A percentile compares a stretch with the other conserved stretches of the same genome.
phyloP scores from a whole-genome alignment of 2,329 filamentous ascomycete genomes.

The Penicillium corylophilum region DNA sequence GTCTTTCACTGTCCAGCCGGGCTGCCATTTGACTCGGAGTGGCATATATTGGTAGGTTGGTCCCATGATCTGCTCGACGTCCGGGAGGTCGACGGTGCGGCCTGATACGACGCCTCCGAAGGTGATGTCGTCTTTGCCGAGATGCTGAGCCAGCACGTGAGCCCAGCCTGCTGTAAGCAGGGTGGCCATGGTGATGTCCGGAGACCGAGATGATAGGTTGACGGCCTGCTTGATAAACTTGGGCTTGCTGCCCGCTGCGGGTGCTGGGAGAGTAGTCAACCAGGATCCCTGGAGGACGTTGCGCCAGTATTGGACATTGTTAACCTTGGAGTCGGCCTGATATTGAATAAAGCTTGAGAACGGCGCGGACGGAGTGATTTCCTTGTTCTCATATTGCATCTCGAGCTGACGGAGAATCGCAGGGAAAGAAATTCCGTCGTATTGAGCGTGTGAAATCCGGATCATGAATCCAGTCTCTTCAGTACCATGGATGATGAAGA shows the following conservation, averaged over 20 bases:
- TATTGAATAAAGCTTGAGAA: slow-evolving; percentile 10
- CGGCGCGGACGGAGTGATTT: background rate
- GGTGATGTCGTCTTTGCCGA: slow-evolving; percentile 51
- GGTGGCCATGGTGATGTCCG: slow-evolving; percentile 57
- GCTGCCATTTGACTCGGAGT: slow-evolving; percentile 54
- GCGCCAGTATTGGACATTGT: slow-evolving; percentile 11
- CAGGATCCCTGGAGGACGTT: slow-evolving; percentile 6
- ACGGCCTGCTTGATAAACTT: slow-evolving; percentile 14
- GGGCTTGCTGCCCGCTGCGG: background rate
- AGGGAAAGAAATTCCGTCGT: slow-evolving; percentile 15
- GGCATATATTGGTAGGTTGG: slow-evolving; percentile 65
- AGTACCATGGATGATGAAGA: slow-evolving; percentile 4
- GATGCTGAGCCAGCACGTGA: slow-evolving; percentile 53
- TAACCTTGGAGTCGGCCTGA: slow-evolving; percentile 3
- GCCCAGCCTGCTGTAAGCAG: slow-evolving; percentile 63
- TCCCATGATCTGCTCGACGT: slow-evolving; percentile 55
- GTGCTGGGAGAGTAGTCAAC: slow-evolving; percentile 2
- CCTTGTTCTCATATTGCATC: slow-evolving; percentile 3
- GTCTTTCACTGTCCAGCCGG: slow-evolving; percentile 46
- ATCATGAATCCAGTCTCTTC: slow-evolving; percentile 9
- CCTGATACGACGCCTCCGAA: slow-evolving; percentile 64
- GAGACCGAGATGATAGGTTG: slow-evolving; percentile 24
- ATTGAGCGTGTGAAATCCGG: slow-evolving; percentile 14
- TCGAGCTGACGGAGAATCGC: slow-evolving; percentile 9
- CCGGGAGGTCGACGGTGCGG: slow-evolving; percentile 54